Conservation (phyloP, 2,329 filamentous ascomycete species). For the Colletotrichum endophyticum region DNA sequence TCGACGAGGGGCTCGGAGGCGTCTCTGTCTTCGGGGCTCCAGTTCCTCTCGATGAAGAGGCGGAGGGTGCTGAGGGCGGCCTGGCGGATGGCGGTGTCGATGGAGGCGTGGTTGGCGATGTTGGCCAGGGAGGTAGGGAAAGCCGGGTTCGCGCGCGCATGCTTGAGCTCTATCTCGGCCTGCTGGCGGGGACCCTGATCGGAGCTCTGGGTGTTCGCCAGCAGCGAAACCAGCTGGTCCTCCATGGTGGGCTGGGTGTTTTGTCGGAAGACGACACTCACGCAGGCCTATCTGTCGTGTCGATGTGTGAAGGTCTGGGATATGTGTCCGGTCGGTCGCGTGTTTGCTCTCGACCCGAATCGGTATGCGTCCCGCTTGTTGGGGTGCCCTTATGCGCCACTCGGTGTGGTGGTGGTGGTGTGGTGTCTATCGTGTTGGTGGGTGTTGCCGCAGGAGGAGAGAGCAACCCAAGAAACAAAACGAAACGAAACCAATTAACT, state of each 20-base stretch:
- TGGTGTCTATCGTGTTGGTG: neutral
- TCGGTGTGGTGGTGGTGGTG: neutral
- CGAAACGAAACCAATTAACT: neutral
- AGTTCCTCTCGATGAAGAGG: conserved; percentile 82
- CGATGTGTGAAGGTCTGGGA: neutral
- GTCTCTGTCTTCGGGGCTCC: conserved; percentile 79
- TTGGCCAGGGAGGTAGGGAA: conserved; percentile 83
- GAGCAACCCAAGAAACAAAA: neutral
- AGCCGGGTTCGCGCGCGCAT: conserved; percentile 69
- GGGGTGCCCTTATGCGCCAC: neutral
- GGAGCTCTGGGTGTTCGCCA: conserved; percentile 83
- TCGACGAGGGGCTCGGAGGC: conserved; percentile 64
- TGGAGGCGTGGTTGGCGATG: conserved; percentile 77
- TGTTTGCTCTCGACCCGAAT: neutral
- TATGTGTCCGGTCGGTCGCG: neutral
- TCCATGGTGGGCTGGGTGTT: conserved; percentile 67
- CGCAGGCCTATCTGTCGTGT: neutral
- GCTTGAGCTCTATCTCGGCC: conserved; percentile 83
- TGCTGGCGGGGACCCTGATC: conserved; percentile 79
- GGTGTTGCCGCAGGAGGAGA: neutral
- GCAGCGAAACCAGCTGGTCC: conserved; percentile 87
- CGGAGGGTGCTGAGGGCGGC: conserved; percentile 81
- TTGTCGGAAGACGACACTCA: neutral
- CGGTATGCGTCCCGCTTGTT: neutral
- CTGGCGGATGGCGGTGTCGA: conserved; percentile 80